Conservation (phyloP, 2,329 filamentous ascomycete genomes). For the Trichoderma sp. region DNA sequence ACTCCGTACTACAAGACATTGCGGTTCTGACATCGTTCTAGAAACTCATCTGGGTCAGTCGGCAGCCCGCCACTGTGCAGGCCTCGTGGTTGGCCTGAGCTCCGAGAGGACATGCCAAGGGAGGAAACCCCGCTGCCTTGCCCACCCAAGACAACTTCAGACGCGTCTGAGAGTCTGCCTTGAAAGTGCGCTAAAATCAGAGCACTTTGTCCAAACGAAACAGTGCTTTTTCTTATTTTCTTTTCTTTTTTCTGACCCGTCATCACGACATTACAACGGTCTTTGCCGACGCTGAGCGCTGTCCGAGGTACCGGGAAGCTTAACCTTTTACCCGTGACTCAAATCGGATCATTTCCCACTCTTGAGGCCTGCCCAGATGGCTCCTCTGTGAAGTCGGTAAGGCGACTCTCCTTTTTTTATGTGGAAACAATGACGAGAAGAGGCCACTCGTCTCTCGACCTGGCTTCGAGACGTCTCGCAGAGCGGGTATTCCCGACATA, state of each 20-base stretch:
- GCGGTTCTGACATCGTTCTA: constrained; percentile 18
- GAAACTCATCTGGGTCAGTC: constrained; percentile 5
- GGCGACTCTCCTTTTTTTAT: constrained; percentile 17
- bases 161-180: constrained; percentile 7
- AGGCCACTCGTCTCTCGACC: not conserved
- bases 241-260: not conserved
- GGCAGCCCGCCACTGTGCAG: not conserved
- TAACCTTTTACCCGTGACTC: constrained; percentile 8
- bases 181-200: not conserved
- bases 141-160: not conserved
- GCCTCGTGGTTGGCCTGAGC: constrained; percentile 1
- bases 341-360: constrained; percentile 18
- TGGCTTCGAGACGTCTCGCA: not conserved
- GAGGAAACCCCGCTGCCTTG: not conserved
- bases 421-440: constrained; percentile 16
- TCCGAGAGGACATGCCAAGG: not conserved
- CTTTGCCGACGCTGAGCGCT: constrained; percentile 3
- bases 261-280: not conserved
- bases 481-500: constrained; percentile 19
- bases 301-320: not conserved
- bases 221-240: not conserved
- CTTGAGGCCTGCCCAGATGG: not conserved
- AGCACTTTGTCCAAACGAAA: not conserved
- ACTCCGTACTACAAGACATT: not conserved
- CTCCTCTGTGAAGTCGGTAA: constrained; percentile 17